Evolutionary conservation across 2,329 filamentous ascomycete species (phyloP), one percentile per base, ranked within the genome.

Genomic region (Paraphoma sp.): DNA sequence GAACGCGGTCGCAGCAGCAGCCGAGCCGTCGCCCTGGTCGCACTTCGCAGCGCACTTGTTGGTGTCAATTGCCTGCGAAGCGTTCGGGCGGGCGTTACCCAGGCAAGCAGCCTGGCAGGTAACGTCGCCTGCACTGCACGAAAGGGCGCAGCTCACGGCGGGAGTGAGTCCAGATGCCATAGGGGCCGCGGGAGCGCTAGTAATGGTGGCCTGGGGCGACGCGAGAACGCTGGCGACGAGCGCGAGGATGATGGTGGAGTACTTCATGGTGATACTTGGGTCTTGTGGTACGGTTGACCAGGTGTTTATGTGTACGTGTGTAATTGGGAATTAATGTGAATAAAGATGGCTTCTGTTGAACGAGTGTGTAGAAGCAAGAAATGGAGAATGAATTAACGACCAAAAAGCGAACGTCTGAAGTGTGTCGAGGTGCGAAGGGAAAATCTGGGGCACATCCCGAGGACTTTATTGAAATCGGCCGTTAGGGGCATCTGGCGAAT

Each of bases 71-170:
- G 77, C 81, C 71, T 82, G 78, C 46, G 69, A 67, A n/a, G 79
- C 76, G 69, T 80, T 80, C 59, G 83, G 83, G 70, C 81, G 83
- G 31, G 84, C 83, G 40, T 81, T 79, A 38, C 80, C 76, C 62
- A 81, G 75, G 74, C 84, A 86, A 12, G 72, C 67, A 38, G 84
- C 83, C 60, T 78, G 71, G 76, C 84, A 86, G 73, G 80, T 82
- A 51, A 82, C 73, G 64, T 85, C 82, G 42, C 60, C 74, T 17
- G 68, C 53, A 36, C 62, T 57, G 67, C 83, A 84, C 76, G 56
- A 16, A 45, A 54, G 36, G n/a, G 72, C 61, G 63, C 77, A 78
- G 65, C 69, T 72, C 40, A 73, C 62, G 6, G 63, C 52, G 14
- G 76, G 69, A 18, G 68, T 63, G 33, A 76, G 65, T 9, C 55